Base-by-base conservation (phyloP, 2,329 filamentous ascomycete species). In the Hypocreales sp. region DNA sequence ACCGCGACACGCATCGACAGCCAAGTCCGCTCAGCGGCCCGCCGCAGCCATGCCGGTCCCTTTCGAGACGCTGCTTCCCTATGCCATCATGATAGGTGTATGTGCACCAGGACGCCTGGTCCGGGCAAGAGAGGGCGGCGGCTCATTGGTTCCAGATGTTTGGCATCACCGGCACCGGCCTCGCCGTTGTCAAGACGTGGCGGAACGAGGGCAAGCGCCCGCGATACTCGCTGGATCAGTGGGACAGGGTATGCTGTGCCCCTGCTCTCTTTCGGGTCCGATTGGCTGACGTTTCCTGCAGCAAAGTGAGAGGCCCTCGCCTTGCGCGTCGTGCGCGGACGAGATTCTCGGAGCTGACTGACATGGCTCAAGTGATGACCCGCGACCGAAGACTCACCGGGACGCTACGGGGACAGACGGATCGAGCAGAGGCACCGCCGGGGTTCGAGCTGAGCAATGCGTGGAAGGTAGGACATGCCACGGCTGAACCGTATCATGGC, bases 401-500 rank as follows among this genome's bases (percentile, higher is more conserved):
- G 24, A 56, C 50, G 25, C 40, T 71, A 35, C 58, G 70, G 47
- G 71, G 70, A 20, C 71, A 76, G 43, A 60, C 55, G 30, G 67
- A 72, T 44, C 56, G 53, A 15, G 49, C 67, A 22, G 46, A 55
- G 37, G 70, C 71, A 14, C 69, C 71, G 12, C 44, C 55, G 12
- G 71, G 70, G 20, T 76, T 69, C 47, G 71, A 74, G 41, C 41
- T 72, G 35, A 74, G 64, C 54, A 73, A 73, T 41, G 62, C 64
- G 18, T 75, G 71, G 71, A 72, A 59, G 55, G 71, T 73, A 61
- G 25, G 61, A 13, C 23, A 14, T 10, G 5, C 9, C 15, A 25
- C n/a, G n/a, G n/a, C n/a, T n/a, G n/a, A n/a, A n/a, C n/a, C n/a
- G n/a, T n/a, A 17, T 9, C 14, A 16, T 7, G 9, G n/a, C 13